Evolutionary conservation across 768 basidiomycete species (phyloP).

Genomic region (Serendipita vermifera): DNA sequence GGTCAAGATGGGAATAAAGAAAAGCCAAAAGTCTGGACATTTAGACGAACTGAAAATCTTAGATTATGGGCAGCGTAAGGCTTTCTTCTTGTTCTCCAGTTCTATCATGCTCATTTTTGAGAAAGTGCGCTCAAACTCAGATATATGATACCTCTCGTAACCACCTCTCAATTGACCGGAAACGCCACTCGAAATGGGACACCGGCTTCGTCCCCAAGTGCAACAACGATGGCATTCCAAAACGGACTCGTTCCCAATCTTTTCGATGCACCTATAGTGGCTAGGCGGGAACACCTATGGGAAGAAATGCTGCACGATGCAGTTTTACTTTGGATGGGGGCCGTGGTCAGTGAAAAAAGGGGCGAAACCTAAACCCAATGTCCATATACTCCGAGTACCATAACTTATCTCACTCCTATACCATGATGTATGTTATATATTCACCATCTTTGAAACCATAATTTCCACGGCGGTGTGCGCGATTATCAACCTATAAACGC

Average conservation of each 20-base stretch:
- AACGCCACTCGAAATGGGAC: slow-evolving; percentile 16
- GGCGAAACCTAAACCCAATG: slow-evolving; percentile 15
- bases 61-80: slow-evolving; percentile 75
- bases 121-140: slow-evolving; percentile 60
- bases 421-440: neutral
- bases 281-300: slow-evolving; percentile 66
- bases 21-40: slow-evolving; percentile 55
- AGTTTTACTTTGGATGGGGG: slow-evolving; percentile 51
- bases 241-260: slow-evolving; percentile 13
- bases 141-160: slow-evolving; percentile 57
- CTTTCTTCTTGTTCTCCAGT: neutral
- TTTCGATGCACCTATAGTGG: slow-evolving; percentile 66
- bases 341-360: slow-evolving; percentile 51
- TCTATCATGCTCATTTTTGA: slow-evolving; percentile 1
- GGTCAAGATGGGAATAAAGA: slow-evolving; percentile 25
- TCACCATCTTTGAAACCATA: too few species aligned
- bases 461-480: too few species aligned
- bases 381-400: neutral
- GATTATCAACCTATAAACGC: slow-evolving; percentile 28
- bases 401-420: neutral
- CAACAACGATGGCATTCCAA: slow-evolving; percentile 13
- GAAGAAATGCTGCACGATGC: slow-evolving; percentile 59
- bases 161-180: slow-evolving; percentile 30
- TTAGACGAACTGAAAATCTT: slow-evolving; percentile 74
- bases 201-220: slow-evolving; percentile 22